Percentiles rank a stretch among this genome's conserved stretches.
Evolutionary conservation across 805 yeast genomes (phyloP).

Genomic region (Saccharomycopsis oosterbeekiorum): DNA sequence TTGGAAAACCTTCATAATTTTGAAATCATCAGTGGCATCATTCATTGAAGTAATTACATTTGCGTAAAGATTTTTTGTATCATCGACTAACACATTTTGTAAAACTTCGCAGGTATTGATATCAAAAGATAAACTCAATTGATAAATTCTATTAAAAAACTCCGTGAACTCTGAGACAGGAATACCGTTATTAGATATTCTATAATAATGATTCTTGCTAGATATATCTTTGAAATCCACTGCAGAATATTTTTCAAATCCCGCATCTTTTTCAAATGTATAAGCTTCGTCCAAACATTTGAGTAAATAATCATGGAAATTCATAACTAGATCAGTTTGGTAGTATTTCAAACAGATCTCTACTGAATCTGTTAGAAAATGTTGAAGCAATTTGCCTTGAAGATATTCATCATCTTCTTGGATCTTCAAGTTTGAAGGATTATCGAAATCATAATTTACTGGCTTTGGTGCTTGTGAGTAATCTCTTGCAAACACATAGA

Average conservation of each 20-base stretch:
- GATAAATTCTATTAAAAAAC: slow-evolving; percentile 32
- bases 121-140: slow-evolving; percentile 57
- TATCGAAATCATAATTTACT: slow-evolving; percentile 21
- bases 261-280: neutral
- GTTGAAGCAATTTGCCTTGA: slow-evolving; percentile 56
- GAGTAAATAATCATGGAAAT: slow-evolving; percentile 5
- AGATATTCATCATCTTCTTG: slow-evolving; percentile 48
- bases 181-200: neutral
- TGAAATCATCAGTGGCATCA: slow-evolving; percentile 22
- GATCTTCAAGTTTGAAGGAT: slow-evolving; percentile 30
- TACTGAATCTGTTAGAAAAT: slow-evolving; percentile 46
- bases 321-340: slow-evolving; percentile 25
- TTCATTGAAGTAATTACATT: slow-evolving; percentile 21
- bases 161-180: slow-evolving; percentile 22
- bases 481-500: slow-evolving; percentile 54
- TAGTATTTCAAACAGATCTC: slow-evolving; percentile 29
- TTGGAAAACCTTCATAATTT: slow-evolving; percentile 29
- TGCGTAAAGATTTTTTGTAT: slow-evolving; percentile 34
- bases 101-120: slow-evolving; percentile 41
- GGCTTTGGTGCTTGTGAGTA: slow-evolving; percentile 41
- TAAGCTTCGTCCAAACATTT: neutral
- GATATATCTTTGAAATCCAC: neutral
- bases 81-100: slow-evolving; percentile 24
- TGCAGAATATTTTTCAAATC: neutral
- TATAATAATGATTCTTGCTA: neutral